phyloP scores from a whole-genome alignment of 192 early-diverging fungal species.

The Mortierella hygrophila region DNA sequence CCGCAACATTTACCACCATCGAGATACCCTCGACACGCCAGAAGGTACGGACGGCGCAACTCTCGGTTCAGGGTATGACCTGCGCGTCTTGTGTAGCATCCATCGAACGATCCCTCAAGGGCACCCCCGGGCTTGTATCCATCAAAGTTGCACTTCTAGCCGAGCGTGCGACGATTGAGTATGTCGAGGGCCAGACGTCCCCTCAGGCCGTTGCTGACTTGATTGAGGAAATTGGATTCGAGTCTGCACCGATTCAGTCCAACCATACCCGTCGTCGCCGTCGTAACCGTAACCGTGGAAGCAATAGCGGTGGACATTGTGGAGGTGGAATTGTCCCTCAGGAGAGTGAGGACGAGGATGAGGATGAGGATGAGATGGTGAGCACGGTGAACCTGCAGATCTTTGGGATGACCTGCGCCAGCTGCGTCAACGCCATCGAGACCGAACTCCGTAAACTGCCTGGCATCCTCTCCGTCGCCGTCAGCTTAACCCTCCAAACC shows the following conservation, averaged over 20 bases:
- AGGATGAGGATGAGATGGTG: not conserved
- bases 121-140: conserved; percentile 69
- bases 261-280: conserved; percentile 33
- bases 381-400: conserved; percentile 73
- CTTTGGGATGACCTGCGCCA: conserved; percentile 90
- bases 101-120: conserved; percentile 77
- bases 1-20: conserved; percentile 27
- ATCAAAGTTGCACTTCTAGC: conserved; percentile 87
- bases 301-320: conserved; percentile 29
- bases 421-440: conserved; percentile 84
- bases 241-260: conserved; percentile 65
- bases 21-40: not conserved
- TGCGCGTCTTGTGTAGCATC: conserved; percentile 91
- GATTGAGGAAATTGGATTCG: conserved; percentile 79
- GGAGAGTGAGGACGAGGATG: not conserved
- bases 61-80: conserved; percentile 95
- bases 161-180: conserved; percentile 79
- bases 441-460: conserved; percentile 63
- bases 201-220: conserved; percentile 65
- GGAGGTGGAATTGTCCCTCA: conserved; percentile 36
- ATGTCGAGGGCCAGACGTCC: conserved; percentile 58
- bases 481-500: conserved; percentile 80
- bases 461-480: conserved; percentile 70
- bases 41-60: conserved; percentile 35
- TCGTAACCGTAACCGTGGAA: conserved; percentile 13